Percentiles rank a stretch among this genome's conserved stretches.
Conservation (phyloP, 2,329 filamentous ascomycete genomes). For the Pseudodiploospora longispora region DNA sequence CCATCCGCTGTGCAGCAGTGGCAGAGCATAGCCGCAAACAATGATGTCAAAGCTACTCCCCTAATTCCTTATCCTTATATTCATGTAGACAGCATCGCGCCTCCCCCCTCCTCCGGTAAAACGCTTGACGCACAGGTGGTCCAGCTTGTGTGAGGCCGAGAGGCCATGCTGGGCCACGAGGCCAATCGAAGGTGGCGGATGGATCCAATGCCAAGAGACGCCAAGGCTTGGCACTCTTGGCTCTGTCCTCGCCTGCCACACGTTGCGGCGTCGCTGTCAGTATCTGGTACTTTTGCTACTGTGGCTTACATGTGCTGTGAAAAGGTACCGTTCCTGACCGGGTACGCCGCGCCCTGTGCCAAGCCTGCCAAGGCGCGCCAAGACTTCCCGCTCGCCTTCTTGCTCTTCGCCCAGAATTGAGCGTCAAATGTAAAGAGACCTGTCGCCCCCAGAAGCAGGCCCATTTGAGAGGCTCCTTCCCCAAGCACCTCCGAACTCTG, state of each 20-base stretch:
- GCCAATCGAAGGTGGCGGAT: slow-evolving; percentile 24
- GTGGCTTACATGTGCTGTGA: neutral
- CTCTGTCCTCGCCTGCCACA: too few relatives aligned
- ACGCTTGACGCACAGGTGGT: slow-evolving; percentile 21
- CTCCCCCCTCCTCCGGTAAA: slow-evolving; percentile 15
- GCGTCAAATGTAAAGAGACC: slow-evolving; percentile 28
- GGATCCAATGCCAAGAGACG: slow-evolving; percentile 27
- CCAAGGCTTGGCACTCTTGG: slow-evolving; percentile 31
- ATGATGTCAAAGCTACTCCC: too few relatives aligned
- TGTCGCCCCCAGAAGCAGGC: slow-evolving; percentile 17
- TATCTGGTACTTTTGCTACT: slow-evolving; percentile 10
- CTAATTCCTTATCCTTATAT: too few relatives aligned
- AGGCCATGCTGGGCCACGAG: slow-evolving; percentile 9
- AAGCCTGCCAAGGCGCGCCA: slow-evolving; percentile 28
- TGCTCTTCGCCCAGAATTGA: slow-evolving; percentile 24
- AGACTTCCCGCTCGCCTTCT: slow-evolving; percentile 30
- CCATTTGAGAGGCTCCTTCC: slow-evolving; percentile 4
- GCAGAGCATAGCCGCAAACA: too few relatives aligned
- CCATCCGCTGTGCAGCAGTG: too few relatives aligned
- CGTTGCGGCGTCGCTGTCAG: slow-evolving; percentile 10
- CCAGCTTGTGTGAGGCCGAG: slow-evolving; percentile 17
- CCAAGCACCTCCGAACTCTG: slow-evolving; percentile 5
- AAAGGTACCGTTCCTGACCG: slow-evolving; percentile 3
- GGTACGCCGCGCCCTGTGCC: slow-evolving; percentile 17
- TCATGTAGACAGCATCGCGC: too few relatives aligned